Base-by-base conservation (phyloP, 352 stramenopile genomes). In the Phytophthora parvispora region DNA sequence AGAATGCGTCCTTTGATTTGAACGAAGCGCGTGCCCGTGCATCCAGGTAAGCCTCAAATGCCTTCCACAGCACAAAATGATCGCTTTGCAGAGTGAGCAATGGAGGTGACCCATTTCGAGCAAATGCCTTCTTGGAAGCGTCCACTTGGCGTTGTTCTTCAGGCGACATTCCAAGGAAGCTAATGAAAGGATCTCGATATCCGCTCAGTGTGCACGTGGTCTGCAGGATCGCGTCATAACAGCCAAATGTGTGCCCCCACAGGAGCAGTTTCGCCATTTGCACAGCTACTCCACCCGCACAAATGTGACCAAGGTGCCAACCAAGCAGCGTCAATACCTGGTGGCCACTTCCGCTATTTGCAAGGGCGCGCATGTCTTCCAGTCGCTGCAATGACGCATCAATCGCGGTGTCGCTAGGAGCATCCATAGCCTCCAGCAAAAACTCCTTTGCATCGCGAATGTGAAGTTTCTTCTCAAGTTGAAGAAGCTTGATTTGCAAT, bases 391-490 rank as follows among this genome's bases (percentile, higher is more conserved):
- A 75, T 16, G 96, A 94, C 48, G 92, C 94, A 55, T 97, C 85
- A 36, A 99, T 96, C 4, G 92, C 84, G 4, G 91, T 84, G n/a
- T 93, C 83, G 12, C 84, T 92, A 0, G 98, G 98, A 16, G 97
- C 92, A 59, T 99, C 91, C 58, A 99, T 92, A 10, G 96, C 97
- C 31, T 97, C 83, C 24, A 86, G 61, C 24, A 99, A 70, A 63
- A 99, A 99, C 20, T 80, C 74, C 61, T 91, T 92, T 15, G 81
- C 80, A 47, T 90, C 75, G 29, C 69, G 64, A 48, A 93, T 91
- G 34, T 87, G 74, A 5, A 94, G 77, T 69, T 93, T 92, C 62
- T 90, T 83, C 24, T 94, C 84, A 27, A 91, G 83, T 60, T 91
- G 81, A 20, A 94, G 67, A 29, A 96, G 74, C 50, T 90, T 93